Base-by-base conservation (phyloP, 176 grass and related monocot genomes). In the Triticum monococcum region DNA sequence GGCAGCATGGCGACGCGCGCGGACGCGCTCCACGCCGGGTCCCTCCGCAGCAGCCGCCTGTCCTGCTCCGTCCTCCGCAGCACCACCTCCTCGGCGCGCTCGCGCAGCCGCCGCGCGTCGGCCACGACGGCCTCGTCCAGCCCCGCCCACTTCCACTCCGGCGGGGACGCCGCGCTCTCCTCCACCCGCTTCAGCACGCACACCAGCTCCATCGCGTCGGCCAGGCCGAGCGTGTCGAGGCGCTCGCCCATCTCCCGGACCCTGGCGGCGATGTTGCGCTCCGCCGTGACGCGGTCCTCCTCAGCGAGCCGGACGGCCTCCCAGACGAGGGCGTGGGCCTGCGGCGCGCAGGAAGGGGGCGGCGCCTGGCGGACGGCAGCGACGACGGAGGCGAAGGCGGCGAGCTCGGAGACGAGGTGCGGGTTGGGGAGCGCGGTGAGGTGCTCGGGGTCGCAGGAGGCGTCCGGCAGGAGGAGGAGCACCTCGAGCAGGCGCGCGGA, bases 401-500 rank as follows among this genome's bases (percentile, higher is more conserved):
- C 81, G 14, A 98, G 76, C 73, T 88, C 87, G 24, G 87, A 73
- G 37, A 93, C 54, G 28, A 98, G 80, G 62, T 84, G 79, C 8
- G 82, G 72, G 64, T 84, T 85, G 18, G 88, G 86, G 52, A 98
- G 89, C 26, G 85, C 89, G 5, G 62, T 16, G 85, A 98, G 80
- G 45, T 76, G 66, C 8, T 98, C 95, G 7, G 40, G 37, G 73
- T 76, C 52, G 33, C 35, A 1, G 22, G 86, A 26, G 50, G 38
- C 74, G 64, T 87, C 84, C 18, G 91, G 89, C 16, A 93, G 72
- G 30, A 90, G 85, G 90, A 98, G 85, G 81, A 93, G 24, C 3
- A 98, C 80, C 89, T 95, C 95, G 50, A 98, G 95, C 50, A 98
- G 87, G 3, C 91, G 89, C 14, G 93, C 93, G 36, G 85, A 90